These are phyloP conservation scores for Zychaea mexicana DNA, from an alignment of 371 early-diverging fungal genomes.

Conservation along the genomic window DNA sequence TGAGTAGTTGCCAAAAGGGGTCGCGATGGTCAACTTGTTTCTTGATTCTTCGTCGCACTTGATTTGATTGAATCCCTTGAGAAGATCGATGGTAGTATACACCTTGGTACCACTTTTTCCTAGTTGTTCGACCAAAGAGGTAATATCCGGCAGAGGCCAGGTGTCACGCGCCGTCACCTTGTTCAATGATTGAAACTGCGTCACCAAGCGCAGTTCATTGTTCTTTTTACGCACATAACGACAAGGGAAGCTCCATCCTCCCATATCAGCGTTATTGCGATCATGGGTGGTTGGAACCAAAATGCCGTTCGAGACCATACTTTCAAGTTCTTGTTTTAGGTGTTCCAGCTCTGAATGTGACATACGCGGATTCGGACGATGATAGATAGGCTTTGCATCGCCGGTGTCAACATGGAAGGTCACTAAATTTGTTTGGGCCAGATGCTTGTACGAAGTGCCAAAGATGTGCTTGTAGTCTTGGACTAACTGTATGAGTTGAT, in stretches of 20 bases:
- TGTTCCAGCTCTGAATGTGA: not conserved
- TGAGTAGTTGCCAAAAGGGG: conserved; percentile 10
- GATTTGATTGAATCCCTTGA: conserved; percentile 6
- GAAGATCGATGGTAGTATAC: too few species aligned
- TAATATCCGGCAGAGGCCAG: conserved; percentile 36
- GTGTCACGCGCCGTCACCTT: conserved; percentile 31
- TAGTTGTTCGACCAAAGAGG: too few species aligned
- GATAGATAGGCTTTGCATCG: not conserved
- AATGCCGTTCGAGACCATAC: not conserved
- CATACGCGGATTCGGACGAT: not conserved
- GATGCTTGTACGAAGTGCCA: not conserved
- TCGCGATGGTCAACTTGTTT: conserved; percentile 9
- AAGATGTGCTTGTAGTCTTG: not conserved
- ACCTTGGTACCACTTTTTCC: too few species aligned
- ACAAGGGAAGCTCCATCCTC: conserved; percentile 35
- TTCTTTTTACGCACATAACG: conserved; percentile 54
- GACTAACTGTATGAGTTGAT: too few species aligned
- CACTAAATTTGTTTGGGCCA: not conserved
- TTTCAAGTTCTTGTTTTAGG: not conserved
- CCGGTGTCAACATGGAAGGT: conserved; percentile 10
- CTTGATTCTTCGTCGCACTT: not conserved
- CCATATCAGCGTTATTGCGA: not conserved
- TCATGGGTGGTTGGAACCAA: not conserved
- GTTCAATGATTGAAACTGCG: conserved; percentile 53
- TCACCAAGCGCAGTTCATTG: conserved; percentile 43